phyloP scores from a whole-genome alignment of 129 eudicot genomes.

The Kitagawia praeruptora region DNA sequence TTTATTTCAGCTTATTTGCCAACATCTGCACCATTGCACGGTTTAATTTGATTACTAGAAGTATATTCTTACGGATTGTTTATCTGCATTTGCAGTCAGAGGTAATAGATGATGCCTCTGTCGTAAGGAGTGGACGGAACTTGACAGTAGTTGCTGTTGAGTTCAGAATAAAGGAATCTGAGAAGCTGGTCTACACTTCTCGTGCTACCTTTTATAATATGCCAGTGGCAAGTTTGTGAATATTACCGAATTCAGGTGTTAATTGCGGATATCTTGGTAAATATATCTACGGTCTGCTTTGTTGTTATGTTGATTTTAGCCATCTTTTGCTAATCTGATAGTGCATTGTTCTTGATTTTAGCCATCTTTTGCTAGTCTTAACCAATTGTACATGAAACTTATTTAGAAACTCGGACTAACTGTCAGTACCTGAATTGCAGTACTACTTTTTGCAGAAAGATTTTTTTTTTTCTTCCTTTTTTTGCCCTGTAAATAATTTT shows the following conservation, averaged over 20 bases:
- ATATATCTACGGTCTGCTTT: not conserved
- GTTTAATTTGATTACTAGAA: not conserved
- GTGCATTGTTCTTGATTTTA: not conserved
- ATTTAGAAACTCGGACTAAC: too few relatives aligned
- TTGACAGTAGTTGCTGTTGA: constrained; percentile 59
- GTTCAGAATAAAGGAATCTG: constrained; percentile 50
- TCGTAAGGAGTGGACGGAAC: constrained; percentile 77
- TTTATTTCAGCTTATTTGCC: not conserved
- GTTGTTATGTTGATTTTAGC: not conserved
- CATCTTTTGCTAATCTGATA: not conserved
- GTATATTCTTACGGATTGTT: not conserved
- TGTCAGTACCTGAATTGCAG: not conserved
- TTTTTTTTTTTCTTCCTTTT: too few relatives aligned
- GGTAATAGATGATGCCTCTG: constrained; percentile 52
- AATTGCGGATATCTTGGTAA: not conserved
- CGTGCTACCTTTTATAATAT: constrained; percentile 73
- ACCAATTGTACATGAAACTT: too few relatives aligned
- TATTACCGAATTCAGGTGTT: not conserved
- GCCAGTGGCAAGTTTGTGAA: constrained; percentile 62
- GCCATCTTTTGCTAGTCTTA: not conserved
- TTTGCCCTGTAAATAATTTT: too few relatives aligned
- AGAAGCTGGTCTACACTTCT: constrained; percentile 36
- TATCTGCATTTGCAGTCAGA: constrained; percentile 39
- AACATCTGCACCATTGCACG: not conserved
- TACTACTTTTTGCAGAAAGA: not conserved